Percentiles rank a stretch among this genome's conserved stretches.
Conservation (phyloP, 2,329 filamentous ascomycete species). For the Gnomoniopsis sp. region DNA sequence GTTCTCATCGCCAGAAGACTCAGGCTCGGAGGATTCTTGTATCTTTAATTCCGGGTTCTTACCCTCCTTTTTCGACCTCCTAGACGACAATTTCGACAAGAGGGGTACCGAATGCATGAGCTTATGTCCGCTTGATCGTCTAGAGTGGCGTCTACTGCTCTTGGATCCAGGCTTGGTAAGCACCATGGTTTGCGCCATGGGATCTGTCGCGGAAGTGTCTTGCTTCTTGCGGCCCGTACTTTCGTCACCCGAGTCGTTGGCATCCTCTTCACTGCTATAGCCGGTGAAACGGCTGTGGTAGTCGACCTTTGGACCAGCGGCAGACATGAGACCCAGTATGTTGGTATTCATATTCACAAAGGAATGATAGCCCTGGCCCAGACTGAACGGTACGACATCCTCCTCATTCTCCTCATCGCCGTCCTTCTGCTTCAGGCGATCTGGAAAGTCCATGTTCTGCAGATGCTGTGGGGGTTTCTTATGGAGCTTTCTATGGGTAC, state of each 20-base stretch:
- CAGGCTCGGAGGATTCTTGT: conserved; percentile 29
- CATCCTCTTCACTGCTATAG: conserved; percentile 76
- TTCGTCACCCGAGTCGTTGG: conserved; percentile 35
- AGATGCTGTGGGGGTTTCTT: conserved; percentile 30
- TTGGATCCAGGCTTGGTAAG: conserved; percentile 26
- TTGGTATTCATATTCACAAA: conserved; percentile 86
- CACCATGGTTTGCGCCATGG: conserved; percentile 40
- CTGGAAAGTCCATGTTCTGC: conserved; percentile 49
- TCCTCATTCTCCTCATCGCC: conserved; percentile 49
- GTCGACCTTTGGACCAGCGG: conserved; percentile 77
- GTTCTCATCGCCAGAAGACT: conserved; percentile 32
- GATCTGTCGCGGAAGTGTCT: conserved; percentile 13
- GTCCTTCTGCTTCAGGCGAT: conserved; percentile 45
- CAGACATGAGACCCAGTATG: conserved; percentile 88
- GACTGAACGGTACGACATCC: conserved; percentile 43
- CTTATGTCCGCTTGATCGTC: conserved; percentile 62
- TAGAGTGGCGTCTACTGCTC: conserved; percentile 43
- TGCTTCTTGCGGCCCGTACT: conserved; percentile 12
- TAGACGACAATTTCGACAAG: conserved; percentile 43
- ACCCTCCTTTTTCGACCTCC: conserved; percentile 37
- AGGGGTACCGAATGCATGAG: conserved; percentile 64
- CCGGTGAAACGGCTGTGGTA: conserved; percentile 78
- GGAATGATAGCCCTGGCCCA: conserved; percentile 36
- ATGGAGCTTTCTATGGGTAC: conserved; percentile 39
- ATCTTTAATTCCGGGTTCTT: conserved; percentile 36